Base-by-base conservation (phyloP, 1,139 yeast genomes). In the Yarrowia galli region DNA sequence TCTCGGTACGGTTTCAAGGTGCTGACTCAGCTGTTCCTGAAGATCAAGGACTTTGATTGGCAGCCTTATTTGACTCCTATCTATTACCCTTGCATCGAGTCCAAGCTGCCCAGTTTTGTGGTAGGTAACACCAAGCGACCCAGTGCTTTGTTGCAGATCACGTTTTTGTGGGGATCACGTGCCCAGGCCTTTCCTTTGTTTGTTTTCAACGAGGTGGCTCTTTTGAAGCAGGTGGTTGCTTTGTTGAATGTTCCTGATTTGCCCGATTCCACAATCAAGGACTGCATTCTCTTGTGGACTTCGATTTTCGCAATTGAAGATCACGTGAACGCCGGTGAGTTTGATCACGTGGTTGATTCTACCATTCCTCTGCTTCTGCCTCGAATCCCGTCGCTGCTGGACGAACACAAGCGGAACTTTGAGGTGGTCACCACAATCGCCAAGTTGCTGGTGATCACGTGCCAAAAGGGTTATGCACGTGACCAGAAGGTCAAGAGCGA, bases 71-170 rank as follows among this genome's bases (percentile, higher is more conserved):
- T 68, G 43, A 22, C 65, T 13, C 32, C 40, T 22, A 68, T 69
- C 22, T 58, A 38, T 42, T 40, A 36, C 35, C 53, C 68, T 5
- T 35, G 54, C 18, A 23, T 95, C n/a, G 74, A 75, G 25, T 93
- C 97, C 15, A 85, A 96, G 73, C 80, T 95, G 73, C 79, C 72
- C 0, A 81, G 83, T 28, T 92, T 93, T 76, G 89, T 89, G 2
- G 83, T 80, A 51, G 97, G 91, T 73, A 93, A 93, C 75, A 80
- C 90, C 60, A 96, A 92, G 74, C 92, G 89, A 73, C 89, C 93
- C 0, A 92, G 98, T 0, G 85, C 97, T 0, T 77, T 93, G 65
- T 80, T 93, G 85, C 85, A 82, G 69, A 77, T 92, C n/a, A 84
- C 93, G 72, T 79, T 85, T 6, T 80, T 85, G 18, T 85, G 97